Conservation (phyloP, 495 filamentous ascomycete species). For the Aspergillus affinis region DNA sequence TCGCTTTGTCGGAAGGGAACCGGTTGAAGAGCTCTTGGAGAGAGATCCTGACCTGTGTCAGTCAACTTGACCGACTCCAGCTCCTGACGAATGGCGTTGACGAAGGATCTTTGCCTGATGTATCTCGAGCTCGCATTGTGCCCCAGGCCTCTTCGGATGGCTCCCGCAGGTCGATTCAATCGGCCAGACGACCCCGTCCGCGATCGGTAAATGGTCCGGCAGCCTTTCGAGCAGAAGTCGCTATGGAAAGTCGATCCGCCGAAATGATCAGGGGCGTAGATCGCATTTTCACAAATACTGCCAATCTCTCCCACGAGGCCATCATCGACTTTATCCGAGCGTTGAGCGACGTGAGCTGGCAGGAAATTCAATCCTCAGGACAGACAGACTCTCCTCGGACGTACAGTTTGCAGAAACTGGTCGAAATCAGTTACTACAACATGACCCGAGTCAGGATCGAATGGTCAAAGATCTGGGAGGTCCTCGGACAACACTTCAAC, state of each 20-base stretch:
- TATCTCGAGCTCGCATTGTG: conserved; percentile 77
- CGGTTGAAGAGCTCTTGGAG: conserved; percentile 87
- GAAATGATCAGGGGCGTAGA: conserved; percentile 93
- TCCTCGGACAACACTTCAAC: conserved; percentile 96
- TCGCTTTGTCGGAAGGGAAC: conserved; percentile 91
- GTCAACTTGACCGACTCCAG: conserved; percentile 93
- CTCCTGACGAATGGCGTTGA: conserved; percentile 93
- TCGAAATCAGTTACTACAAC: conserved; percentile 99
- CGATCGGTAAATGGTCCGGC: conserved; percentile 62
- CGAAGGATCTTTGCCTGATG: conserved; percentile 87
- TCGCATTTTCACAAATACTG: conserved; percentile 92
- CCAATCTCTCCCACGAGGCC: conserved; percentile 87
- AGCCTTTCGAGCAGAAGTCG: conserved; percentile 80
- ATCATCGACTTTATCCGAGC: conserved; percentile 97
- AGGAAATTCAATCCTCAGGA: conserved; percentile 95
- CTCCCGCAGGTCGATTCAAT: conserved; percentile 68
- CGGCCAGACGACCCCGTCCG: conserved; percentile 60
- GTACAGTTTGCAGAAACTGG: conserved; percentile 95
- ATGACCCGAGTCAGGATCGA: conserved; percentile 98
- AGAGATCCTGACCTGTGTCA: conserved; percentile 92
- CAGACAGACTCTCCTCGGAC: conserved; percentile 92
- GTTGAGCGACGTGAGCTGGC: conserved; percentile 95
- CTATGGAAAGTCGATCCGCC: conserved; percentile 85
- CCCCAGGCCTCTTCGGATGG: conserved; percentile 44
- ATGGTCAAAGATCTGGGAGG: conserved; percentile 95